Base-by-base conservation (phyloP, 139 green algal species). In the Nannochloris sp. region DNA sequence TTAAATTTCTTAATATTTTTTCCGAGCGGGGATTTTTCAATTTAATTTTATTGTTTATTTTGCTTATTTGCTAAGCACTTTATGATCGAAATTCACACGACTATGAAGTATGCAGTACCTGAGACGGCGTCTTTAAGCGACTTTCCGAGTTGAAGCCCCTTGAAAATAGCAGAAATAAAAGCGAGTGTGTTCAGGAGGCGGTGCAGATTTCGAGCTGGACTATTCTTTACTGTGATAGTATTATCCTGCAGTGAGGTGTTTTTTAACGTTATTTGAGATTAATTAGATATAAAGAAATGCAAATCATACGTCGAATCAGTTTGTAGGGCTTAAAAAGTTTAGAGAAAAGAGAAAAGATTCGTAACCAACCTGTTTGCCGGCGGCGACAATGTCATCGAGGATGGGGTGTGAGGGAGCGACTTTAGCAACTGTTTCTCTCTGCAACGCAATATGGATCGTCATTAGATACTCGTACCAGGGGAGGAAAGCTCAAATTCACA, bases 161-260 rank as follows among this genome's bases (percentile, higher is more conserved):
- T 65, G 35, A 89, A 76, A 13, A 89, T 74, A 25, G 58, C 19
- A 32, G 71, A 57, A 9, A 89, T 81, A 56, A 89, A 89, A 19
- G 58, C 55, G 2, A 89, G 60, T 4, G 74, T 76, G 25, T 72
- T 76, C n/a, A 81, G 19, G 14, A 89, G 67, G 14, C 83, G 60
- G 61, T 85, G 78, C 48, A 89, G 64, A 64, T 88, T 86, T 46
- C 83, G 70, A 4, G 71, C 72, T 24, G 68, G 44, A 56, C 78
- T 87, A 78, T 87, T 87, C 27, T 88, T 89, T 37, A 71, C 64
- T 3, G 65, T 81, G 25, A 80, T 67, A 13, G 64, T 81, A 19
- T 48, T 55, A 25, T 73, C 68, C 76, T 83, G 60, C 61, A 23
- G 7, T 62, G 23, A 7, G 27, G 6, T 14, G 29, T 64, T 57